Evolutionary conservation across 352 stramenopile species (phyloP).

Genomic region (Pythium plurisporium): DNA sequence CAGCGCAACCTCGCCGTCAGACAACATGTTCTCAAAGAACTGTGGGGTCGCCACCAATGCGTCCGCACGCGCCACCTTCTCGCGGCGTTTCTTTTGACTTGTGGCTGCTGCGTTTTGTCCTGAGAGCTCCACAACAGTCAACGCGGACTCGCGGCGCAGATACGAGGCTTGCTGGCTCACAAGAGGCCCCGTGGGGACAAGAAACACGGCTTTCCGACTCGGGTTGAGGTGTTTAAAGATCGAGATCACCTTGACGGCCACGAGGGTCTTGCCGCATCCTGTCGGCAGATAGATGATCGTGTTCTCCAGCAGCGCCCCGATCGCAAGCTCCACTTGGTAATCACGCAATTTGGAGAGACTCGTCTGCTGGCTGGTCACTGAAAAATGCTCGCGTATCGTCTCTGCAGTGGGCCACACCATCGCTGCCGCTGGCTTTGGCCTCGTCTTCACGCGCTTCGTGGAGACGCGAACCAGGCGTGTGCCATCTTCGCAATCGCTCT

Average conservation of each 20-base stretch:
- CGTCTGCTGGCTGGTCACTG: slow-evolving; percentile 17
- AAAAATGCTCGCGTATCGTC: slow-evolving; percentile 12
- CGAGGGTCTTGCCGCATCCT: slow-evolving; percentile 69
- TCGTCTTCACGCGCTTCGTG: background rate
- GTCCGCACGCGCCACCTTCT: slow-evolving; percentile 22
- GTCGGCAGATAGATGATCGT: slow-evolving; percentile 78
- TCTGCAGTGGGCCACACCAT: slow-evolving; percentile 30
- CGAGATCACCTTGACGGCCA: slow-evolving; percentile 70
- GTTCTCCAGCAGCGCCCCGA: slow-evolving; percentile 72
- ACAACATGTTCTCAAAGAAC: slow-evolving; percentile 66
- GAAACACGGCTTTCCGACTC: slow-evolving; percentile 47
- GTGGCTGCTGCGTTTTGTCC: slow-evolving; percentile 34
- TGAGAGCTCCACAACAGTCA: slow-evolving; percentile 50
- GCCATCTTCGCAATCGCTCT: background rate
- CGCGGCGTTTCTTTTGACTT: slow-evolving; percentile 3
- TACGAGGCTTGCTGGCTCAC: slow-evolving; percentile 76
- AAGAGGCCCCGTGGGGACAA: slow-evolving; percentile 66
- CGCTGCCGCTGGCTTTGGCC: background rate
- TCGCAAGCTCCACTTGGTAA: slow-evolving; percentile 66
- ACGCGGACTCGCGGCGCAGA: slow-evolving; percentile 57
- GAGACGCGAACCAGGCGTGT: background rate
- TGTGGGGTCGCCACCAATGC: slow-evolving; percentile 61
- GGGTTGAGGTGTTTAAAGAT: slow-evolving; percentile 61
- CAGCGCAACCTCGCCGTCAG: slow-evolving; percentile 27
- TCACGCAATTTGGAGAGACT: slow-evolving; percentile 43